Base-by-base conservation (phyloP, 2,329 filamentous ascomycete genomes). In the Botrytis porri region DNA sequence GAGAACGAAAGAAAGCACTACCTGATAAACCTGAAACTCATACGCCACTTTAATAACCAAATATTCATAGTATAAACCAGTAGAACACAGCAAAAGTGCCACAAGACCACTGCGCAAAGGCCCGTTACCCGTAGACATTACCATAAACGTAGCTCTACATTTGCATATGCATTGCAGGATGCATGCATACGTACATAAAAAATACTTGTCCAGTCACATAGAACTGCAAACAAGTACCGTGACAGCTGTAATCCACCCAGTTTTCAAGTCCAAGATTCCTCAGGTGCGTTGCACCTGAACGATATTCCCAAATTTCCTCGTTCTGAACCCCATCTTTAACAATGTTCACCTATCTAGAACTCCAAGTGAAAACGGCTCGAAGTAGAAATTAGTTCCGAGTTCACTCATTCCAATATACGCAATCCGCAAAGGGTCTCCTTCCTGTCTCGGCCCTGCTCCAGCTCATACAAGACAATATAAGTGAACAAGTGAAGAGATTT, bases 141-240 rank as follows among this genome's bases (percentile, higher is more conserved):
- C 48, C 37, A 41, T 57, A 57, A 57, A 37, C 37, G 48, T 57
- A 67, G 18, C 39, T 57, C 7, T 57, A 32, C 65, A 41, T 67
- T 32, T 67, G 65, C 48, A 57, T 67, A 16, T 41, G 48, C 65
- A 67, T 67, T 67, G 64, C 64, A 67, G 35, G 22, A 32, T 57
- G 65, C 37, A 57, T 57, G 51, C 51, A 57, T 29, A 29, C n/a
- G 14, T 67, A 41, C n/a, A 57, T 67, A 6, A 32, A 67, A 32
- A 67, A 41, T 10, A 29, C 22, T 20, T 37, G 41, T 29, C 16
- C 10, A 22, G 37, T 57, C 35, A 57, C 8, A 67, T 18, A 32
- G 5, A 57, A 16, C n/a, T 57, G 20, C 48, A 22, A n/a, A 41
- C 18, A 51, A 67, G 48, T 32, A 54, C 48, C 65, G 65, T 57